Evolutionary conservation across 306 rosid species (phyloP).

Genomic region (Glycyrrhiza uralensis): DNA sequence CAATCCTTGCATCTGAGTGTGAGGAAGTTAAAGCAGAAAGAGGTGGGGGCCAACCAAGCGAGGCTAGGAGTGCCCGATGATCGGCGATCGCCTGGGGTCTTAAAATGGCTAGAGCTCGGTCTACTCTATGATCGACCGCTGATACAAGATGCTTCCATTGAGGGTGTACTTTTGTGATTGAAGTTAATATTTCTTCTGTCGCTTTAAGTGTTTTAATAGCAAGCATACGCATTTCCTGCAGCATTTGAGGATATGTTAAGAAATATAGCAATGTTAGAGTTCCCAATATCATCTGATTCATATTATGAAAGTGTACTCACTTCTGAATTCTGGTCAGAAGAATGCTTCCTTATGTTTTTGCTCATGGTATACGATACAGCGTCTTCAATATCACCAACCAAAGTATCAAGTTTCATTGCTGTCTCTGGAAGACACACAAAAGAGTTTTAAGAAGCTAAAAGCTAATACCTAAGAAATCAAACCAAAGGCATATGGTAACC

Average conservation of each 20-base stretch:
- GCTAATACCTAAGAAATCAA: slow-evolving; percentile 15
- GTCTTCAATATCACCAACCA: slow-evolving; percentile 94
- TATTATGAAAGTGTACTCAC: slow-evolving; percentile 44
- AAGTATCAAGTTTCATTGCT: slow-evolving; percentile 74
- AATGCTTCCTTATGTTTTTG: slow-evolving; percentile 63
- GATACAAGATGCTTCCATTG: slow-evolving; percentile 81
- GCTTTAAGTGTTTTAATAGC: slow-evolving; percentile 68
- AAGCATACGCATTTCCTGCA: slow-evolving; percentile 60
- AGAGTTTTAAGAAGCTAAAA: slow-evolving; percentile 5
- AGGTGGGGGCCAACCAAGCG: slow-evolving; percentile 95
- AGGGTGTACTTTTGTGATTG: slow-evolving; percentile 61
- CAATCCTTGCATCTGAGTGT: slow-evolving; percentile 39
- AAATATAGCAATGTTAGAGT: neutral
- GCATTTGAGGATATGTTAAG: slow-evolving; percentile 28
- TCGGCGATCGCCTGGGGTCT: slow-evolving; percentile 93
- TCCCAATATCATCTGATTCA: slow-evolving; percentile 19
- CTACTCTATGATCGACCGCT: slow-evolving; percentile 90
- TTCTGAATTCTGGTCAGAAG: slow-evolving; percentile 51
- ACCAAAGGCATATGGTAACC: neutral
- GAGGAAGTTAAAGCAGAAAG: slow-evolving; percentile 54
- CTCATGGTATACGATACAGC: slow-evolving; percentile 72
- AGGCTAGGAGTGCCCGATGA: slow-evolving; percentile 72
- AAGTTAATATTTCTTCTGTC: slow-evolving; percentile 59
- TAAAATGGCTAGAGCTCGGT: slow-evolving; percentile 84
- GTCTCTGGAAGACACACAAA: slow-evolving; percentile 65